Evolutionary conservation across 1,139 yeast genomes (phyloP).

Genomic region (Waltiozyma solani): DNA sequence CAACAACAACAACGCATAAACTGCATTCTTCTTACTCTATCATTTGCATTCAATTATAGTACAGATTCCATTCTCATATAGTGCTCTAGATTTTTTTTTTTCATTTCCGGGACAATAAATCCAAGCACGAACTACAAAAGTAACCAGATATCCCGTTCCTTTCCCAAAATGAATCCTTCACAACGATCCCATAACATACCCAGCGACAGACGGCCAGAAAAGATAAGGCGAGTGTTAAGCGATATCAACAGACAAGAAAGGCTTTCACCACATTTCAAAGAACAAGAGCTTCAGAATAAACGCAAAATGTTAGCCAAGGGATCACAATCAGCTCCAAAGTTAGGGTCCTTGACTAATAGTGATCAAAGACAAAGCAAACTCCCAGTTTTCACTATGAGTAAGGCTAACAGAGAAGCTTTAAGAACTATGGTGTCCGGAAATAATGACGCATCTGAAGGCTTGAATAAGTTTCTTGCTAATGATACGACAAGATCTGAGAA

Average conservation of each 20-base stretch:
- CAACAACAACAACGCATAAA: too few species aligned
- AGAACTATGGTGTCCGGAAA: not conserved
- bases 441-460: not conserved
- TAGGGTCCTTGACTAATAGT: not conserved
- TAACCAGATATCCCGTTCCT: too few species aligned
- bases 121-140: too few species aligned
- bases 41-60: too few species aligned
- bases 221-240: constrained; percentile 13
- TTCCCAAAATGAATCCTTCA: too few species aligned
- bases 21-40: too few species aligned
- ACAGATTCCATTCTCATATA: too few species aligned
- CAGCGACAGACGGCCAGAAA: constrained; percentile 10
- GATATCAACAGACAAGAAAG: constrained; percentile 9
- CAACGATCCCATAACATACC: not conserved
- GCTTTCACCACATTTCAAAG: constrained; percentile 9
- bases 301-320: not conserved
- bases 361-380: not conserved
- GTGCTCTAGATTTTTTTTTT: too few species aligned
- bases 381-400: not conserved
- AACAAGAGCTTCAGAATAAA: not conserved
- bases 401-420: not conserved
- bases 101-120: too few species aligned
- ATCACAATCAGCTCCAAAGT: constrained; percentile 2
- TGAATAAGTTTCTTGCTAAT: not conserved
- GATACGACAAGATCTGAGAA: not conserved